These are phyloP conservation scores for Hypoxylon subgilvum DNA, from an alignment of 495 filamentous ascomycete genomes.

Conservation along the genomic window DNA sequence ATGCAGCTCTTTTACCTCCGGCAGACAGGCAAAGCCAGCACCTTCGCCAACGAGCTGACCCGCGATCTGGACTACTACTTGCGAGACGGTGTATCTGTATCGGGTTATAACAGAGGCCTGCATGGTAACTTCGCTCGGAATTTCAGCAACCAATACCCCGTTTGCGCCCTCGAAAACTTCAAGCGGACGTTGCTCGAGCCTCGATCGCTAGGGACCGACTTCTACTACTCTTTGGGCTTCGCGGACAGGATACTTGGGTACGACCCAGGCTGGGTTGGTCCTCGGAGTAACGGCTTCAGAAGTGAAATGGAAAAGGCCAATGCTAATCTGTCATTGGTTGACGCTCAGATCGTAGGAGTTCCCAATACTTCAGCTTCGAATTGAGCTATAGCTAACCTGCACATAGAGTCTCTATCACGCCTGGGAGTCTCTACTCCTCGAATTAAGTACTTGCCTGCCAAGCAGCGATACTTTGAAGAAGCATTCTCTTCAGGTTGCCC, in stretches of 20 bases:
- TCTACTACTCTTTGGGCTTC: slow-evolving; percentile 79
- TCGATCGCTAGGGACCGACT: slow-evolving; percentile 69
- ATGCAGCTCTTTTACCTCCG: slow-evolving; percentile 85
- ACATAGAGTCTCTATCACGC: slow-evolving; percentile 75
- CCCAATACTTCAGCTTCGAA: neutral
- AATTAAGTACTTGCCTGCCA: slow-evolving; percentile 74
- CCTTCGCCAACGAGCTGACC: slow-evolving; percentile 69
- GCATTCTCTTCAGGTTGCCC: slow-evolving; percentile 69
- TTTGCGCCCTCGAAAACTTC: slow-evolving; percentile 73
- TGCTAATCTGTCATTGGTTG: slow-evolving; percentile 85
- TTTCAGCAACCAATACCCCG: slow-evolving; percentile 75
- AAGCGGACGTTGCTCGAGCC: slow-evolving; percentile 71
- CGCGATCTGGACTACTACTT: slow-evolving; percentile 77
- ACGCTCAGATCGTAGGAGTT: slow-evolving; percentile 81
- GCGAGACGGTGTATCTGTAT: slow-evolving; percentile 72
- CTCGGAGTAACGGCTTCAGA: slow-evolving; percentile 70
- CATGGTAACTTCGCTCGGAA: slow-evolving; percentile 86
- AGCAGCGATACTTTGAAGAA: slow-evolving; percentile 65
- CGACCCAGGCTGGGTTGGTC: slow-evolving; percentile 75
- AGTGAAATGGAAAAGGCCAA: slow-evolving; percentile 85
- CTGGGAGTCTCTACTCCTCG: slow-evolving; percentile 88
- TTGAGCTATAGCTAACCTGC: slow-evolving; percentile 39
- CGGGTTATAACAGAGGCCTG: slow-evolving; percentile 81
- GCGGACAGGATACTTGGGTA: slow-evolving; percentile 76
- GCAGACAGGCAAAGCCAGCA: slow-evolving; percentile 68